phyloP scores from a whole-genome alignment of 164 flowering plant species.

The Piper longum region DNA sequence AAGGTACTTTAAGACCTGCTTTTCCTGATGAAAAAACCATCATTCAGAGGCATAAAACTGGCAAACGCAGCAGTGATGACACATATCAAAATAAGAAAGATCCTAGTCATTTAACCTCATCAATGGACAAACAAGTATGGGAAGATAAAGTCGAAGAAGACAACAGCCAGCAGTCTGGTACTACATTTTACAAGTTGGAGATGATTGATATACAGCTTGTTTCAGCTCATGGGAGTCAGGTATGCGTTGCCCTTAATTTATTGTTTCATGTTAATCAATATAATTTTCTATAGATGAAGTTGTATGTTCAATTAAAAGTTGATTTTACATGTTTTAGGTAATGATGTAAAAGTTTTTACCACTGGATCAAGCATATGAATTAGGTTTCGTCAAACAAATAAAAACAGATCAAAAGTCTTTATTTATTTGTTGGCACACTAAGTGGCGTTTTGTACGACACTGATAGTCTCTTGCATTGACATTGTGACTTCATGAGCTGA shows the following conservation, averaged over 20 bases:
- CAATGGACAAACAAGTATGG: conserved; percentile 25
- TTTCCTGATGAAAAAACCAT: conserved; percentile 50
- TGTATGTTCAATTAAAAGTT: neutral
- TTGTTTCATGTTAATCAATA: neutral
- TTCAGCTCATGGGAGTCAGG: conserved; percentile 62
- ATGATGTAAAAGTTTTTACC: neutral
- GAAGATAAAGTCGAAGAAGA: conserved; percentile 35
- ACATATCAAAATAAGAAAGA: conserved; percentile 16
- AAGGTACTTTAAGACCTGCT: conserved; percentile 72
- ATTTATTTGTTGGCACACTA: too few relatives aligned
- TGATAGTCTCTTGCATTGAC: too few relatives aligned
- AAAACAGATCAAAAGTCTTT: too few relatives aligned
- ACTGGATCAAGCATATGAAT: neutral
- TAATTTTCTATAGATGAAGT: neutral
- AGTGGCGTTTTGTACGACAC: too few relatives aligned
- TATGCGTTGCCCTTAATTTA: conserved; percentile 7
- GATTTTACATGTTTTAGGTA: neutral
- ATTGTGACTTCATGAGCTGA: too few relatives aligned
- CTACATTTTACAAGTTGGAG: conserved; percentile 77
- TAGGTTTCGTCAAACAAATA: neutral
- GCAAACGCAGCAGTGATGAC: conserved; percentile 14
- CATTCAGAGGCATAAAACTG: conserved; percentile 37
- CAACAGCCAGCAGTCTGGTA: conserved; percentile 30
- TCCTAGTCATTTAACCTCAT: conserved; percentile 10
- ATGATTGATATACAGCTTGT: conserved; percentile 57